These are phyloP conservation scores for Globisporangium megalacanthum DNA, from an alignment of 352 stramenopile species.

Conservation along the genomic window DNA sequence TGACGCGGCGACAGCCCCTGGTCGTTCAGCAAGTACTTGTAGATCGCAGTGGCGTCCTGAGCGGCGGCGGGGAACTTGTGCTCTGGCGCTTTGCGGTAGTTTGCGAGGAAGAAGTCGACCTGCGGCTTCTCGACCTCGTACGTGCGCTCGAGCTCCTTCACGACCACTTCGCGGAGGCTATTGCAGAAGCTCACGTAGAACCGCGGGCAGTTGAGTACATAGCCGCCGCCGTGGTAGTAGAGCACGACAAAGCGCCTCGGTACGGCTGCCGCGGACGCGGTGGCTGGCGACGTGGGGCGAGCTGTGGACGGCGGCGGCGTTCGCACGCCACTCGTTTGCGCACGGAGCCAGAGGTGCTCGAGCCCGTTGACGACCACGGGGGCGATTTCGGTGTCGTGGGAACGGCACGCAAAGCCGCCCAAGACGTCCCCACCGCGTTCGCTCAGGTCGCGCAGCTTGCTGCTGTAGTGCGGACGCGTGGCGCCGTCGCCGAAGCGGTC, in stretches of 20 bases:
- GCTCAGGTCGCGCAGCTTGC: conserved; percentile 19
- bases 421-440: conserved; percentile 17
- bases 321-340: neutral
- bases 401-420: conserved; percentile 17
- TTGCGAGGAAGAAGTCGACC: conserved; percentile 39
- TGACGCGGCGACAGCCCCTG: conserved; percentile 25
- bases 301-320: neutral
- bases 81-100: conserved; percentile 49
- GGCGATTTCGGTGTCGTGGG: conserved; percentile 15
- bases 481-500: conserved; percentile 16
- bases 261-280: neutral
- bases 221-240: conserved; percentile 16
- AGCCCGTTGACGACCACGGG: conserved; percentile 29
- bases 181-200: conserved; percentile 13
- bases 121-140: conserved; percentile 14
- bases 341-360: conserved; percentile 38
- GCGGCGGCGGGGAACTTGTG: conserved; percentile 31
- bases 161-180: conserved; percentile 10
- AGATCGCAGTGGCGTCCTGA: conserved; percentile 33
- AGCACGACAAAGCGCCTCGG: conserved; percentile 7
- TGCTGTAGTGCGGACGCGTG: conserved; percentile 10
- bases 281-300: conserved; percentile 4
- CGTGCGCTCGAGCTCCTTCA: conserved; percentile 17
- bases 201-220: conserved; percentile 7
- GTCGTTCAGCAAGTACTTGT: conserved; percentile 32